Evolutionary conservation across 805 yeast genomes (phyloP).

Genomic region (Scheffersomyces coipomensis): DNA sequence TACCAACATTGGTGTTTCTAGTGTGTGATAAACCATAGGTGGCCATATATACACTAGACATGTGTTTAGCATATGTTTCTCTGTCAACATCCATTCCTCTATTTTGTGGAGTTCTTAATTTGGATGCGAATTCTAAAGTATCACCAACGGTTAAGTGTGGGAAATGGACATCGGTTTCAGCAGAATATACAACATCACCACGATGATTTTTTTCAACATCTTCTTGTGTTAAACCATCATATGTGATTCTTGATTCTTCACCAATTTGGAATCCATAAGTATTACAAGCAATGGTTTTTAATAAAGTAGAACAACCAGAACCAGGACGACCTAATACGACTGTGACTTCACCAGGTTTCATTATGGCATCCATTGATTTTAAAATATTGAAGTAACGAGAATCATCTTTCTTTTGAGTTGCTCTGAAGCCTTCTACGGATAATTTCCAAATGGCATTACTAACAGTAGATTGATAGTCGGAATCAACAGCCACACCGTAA

Average conservation of each 20-base stretch:
- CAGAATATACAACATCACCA: conserved; percentile 40
- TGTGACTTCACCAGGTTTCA: conserved; percentile 33
- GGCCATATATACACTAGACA: conserved; percentile 41
- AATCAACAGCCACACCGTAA: conserved; percentile 58
- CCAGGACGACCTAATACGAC: conserved; percentile 40
- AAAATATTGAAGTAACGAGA: conserved; percentile 44
- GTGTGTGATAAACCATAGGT: conserved; percentile 51
- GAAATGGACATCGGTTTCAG: conserved; percentile 55
- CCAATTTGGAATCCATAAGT: conserved; percentile 34
- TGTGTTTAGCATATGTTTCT: conserved; percentile 33
- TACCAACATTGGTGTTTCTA: conserved; percentile 57
- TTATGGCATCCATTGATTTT: conserved; percentile 57
- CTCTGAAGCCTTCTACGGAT: conserved; percentile 3
- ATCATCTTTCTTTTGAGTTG: conserved; percentile 6
- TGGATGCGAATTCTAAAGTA: conserved; percentile 53
- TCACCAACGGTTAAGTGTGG: conserved; percentile 54
- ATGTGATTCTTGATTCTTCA: conserved; percentile 24
- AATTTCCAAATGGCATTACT: conserved; percentile 34
- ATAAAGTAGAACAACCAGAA: conserved; percentile 36
- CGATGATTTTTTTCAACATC: conserved; percentile 25
- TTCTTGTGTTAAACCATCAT: conserved; percentile 28
- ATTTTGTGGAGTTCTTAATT: conserved; percentile 42
- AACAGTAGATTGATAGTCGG: conserved; percentile 60
- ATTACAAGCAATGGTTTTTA: conserved; percentile 33
- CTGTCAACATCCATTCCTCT: conserved; percentile 32